These are phyloP conservation scores for Pleurozium schreberi DNA, from an alignment of 225 moss, liverwort and hornwort genomes.

Conservation along the genomic window DNA sequence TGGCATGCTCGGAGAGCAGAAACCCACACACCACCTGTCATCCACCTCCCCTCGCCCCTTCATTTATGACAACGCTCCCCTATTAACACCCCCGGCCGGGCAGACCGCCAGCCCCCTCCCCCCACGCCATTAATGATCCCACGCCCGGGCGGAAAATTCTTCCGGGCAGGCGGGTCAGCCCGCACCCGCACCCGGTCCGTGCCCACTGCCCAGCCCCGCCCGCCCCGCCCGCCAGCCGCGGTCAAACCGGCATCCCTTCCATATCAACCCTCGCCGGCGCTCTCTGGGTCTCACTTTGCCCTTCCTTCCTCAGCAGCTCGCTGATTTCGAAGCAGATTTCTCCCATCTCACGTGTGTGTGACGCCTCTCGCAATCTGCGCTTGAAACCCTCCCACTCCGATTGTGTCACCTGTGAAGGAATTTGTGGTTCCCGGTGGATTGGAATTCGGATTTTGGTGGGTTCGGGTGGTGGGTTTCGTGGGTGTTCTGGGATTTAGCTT, in stretches of 20 bases:
- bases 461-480: not conserved
- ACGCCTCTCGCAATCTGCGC: not conserved
- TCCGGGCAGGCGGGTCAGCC: not conserved
- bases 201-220: not conserved
- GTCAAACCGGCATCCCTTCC: conserved; percentile 11
- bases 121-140: conserved; percentile 9
- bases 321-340: not conserved
- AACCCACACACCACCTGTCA: conserved; percentile 7
- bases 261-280: conserved; percentile 5
- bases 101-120: conserved; percentile 15
- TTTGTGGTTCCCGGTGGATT: not conserved
- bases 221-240: not conserved
- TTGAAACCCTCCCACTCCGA: not conserved
- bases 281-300: not conserved
- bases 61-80: not conserved
- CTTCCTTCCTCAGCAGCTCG: not conserved
- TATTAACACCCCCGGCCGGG: not conserved
- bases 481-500: not conserved
- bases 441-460: not conserved
- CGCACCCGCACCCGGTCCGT: not conserved
- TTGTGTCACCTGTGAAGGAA: not conserved
- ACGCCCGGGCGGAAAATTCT: not conserved
- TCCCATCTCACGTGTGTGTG: not conserved
- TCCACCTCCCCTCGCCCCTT: not conserved
- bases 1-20: not conserved